Evolutionary conservation across 2,329 filamentous ascomycete genomes (phyloP).

Genomic region (Neofusicoccum laricinum): DNA sequence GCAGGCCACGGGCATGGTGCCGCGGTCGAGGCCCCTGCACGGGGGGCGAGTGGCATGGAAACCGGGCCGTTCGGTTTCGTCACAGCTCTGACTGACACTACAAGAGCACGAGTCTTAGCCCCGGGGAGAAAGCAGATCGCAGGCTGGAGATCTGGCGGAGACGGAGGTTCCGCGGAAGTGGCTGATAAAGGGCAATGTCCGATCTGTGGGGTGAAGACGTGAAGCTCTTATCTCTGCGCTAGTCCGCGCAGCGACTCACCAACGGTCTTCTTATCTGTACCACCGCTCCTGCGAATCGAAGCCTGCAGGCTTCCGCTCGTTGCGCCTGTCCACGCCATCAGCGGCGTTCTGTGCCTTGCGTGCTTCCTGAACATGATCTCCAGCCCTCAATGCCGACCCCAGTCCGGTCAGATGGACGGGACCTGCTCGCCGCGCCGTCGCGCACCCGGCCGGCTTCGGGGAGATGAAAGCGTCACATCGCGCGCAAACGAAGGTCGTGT

Average conservation of each 20-base stretch:
- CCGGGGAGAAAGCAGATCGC: slow-evolving; percentile 9
- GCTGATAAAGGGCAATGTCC: background rate
- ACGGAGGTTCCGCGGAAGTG: background rate
- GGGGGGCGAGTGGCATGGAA: background rate
- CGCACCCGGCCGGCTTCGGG: no score
- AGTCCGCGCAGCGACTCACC: background rate
- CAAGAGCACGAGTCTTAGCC: background rate
- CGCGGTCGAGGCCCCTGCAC: slow-evolving; percentile 1
- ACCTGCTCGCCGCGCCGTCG: background rate
- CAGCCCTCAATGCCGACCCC: background rate
- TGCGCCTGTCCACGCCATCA: background rate
- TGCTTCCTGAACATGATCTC: background rate
- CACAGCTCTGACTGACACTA: slow-evolving; percentile 23
- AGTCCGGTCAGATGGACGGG: background rate
- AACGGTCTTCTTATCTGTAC: background rate
- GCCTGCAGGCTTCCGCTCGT: background rate
- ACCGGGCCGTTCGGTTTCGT: slow-evolving; percentile 19
- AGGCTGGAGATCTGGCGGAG: background rate
- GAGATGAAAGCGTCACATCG: no score
- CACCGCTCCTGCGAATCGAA: background rate
- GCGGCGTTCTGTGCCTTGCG: background rate
- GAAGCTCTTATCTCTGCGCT: background rate
- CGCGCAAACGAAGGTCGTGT: background rate
- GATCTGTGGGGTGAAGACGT: background rate
- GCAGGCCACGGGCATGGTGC: background rate